Evolutionary conservation across 2,329 filamentous ascomycete genomes (phyloP), one percentile per base, ranked within the genome.

Genomic region (Claviceps pazoutovae): DNA sequence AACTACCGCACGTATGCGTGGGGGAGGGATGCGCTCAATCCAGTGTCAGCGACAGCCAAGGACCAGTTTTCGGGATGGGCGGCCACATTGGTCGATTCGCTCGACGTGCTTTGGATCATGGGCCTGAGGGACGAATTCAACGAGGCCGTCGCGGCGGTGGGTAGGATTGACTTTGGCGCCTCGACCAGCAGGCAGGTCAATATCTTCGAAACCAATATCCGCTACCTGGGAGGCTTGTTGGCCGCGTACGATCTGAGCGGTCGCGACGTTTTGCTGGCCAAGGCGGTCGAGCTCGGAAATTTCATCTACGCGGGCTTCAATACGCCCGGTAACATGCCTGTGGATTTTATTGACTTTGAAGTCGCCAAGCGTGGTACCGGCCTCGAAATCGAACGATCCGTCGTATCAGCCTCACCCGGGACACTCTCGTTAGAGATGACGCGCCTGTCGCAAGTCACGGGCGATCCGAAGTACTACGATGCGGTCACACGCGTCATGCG

Each of bases 101-200:
- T 85, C 50, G 84, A 87, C 61, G 80, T 80, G n/a, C 69, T 88
- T 14, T 86, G 83, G 82, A 83, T 87, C 56, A 81, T 87, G 76
- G 83, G 76, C 4, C 58, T 86, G 61, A 74, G 74, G 55, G 69
- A 76, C 0, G 83, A 87, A 53, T 88, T 87, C 59, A 72, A 78
- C 36, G 72, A 78, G 56, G 82, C 83, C 2, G 78, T 83, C 3
- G 67, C 72, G 50, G 78, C 77, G 1, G 74, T 80, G 5, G 68
- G 74, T 14, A 59, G 59, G 56, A 79, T 86, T 50, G 80, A 84
- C 61, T 86, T 85, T 61, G 74, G 76, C 1, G 72, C 66, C 2
- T 76, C 78, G 0, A 64, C 66, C 0, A 57, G 59, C 17, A 47
- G 54, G 16, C 56, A 74, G 36, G 76, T 86, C 56, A 84, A 83